A percentile compares a stretch with the other conserved stretches of the same genome.
These are phyloP conservation scores for Physcomitrium patens DNA, from an alignment of 225 moss, liverwort and hornwort species.

Conservation along the genomic window DNA sequence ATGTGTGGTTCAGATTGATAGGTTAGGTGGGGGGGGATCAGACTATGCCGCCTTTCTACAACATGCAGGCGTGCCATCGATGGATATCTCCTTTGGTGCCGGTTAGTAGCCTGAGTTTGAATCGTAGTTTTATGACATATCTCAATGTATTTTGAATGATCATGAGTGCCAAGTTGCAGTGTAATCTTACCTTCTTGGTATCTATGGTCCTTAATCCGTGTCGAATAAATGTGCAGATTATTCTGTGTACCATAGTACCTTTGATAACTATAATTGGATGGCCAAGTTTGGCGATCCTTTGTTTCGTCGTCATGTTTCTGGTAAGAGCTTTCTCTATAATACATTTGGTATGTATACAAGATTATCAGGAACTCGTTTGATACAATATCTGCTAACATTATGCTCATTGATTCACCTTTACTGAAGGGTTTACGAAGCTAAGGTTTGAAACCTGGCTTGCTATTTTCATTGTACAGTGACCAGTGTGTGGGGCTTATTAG, in stretches of 20 bases:
- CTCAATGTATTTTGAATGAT: background rate
- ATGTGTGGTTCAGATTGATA: constrained; percentile 60
- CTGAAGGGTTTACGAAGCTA: background rate
- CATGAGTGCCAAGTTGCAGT: constrained; percentile 1
- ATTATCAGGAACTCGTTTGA: constrained; percentile 6
- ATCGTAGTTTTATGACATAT: too few relatives aligned
- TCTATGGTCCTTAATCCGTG: constrained; percentile 12
- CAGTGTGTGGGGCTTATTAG: constrained; percentile 69
- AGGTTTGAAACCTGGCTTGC: constrained; percentile 24
- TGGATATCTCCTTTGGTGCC: constrained; percentile 65
- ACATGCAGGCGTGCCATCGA: constrained; percentile 79
- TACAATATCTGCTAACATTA: background rate
- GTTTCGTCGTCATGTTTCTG: constrained; percentile 84
- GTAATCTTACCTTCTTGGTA: background rate
- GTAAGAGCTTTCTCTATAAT: constrained; percentile 42
- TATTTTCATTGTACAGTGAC: constrained; percentile 55
- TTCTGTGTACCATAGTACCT: constrained; percentile 80
- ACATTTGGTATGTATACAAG: background rate
- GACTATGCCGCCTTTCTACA: constrained; percentile 83
- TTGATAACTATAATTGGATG: constrained; percentile 91
- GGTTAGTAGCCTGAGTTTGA: constrained; percentile 50
- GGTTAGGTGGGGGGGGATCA: constrained; percentile 80
- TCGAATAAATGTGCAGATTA: constrained; percentile 50
- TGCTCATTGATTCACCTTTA: background rate
- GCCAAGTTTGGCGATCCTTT: constrained; percentile 81